phyloP scores from a whole-genome alignment of 805 yeast species.

The Wickerhamiella sergipiensis region DNA sequence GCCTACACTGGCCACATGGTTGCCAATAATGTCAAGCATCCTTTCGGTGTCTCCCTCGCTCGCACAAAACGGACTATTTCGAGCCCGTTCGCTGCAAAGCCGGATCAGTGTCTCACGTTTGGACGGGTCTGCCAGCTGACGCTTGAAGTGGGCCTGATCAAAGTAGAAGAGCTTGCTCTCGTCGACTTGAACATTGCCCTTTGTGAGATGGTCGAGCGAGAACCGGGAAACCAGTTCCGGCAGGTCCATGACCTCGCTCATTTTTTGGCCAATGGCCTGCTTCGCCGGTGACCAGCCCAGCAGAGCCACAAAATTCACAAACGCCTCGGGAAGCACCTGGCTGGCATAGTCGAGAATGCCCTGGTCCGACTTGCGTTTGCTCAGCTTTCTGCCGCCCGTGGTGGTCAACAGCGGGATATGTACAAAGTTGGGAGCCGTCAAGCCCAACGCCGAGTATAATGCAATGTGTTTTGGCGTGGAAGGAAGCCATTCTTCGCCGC shows the following conservation, averaged over 20 bases:
- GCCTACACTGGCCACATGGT: slow-evolving; percentile 36
- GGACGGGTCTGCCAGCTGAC: slow-evolving; percentile 29
- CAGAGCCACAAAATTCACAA: slow-evolving; percentile 73
- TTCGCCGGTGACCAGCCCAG: slow-evolving; percentile 92
- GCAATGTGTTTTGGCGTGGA: slow-evolving; percentile 93
- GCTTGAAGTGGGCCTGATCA: slow-evolving; percentile 54
- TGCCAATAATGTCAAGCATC: slow-evolving; percentile 34
- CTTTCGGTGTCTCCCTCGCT: slow-evolving; percentile 23
- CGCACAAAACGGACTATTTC: neutral
- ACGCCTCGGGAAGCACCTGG: slow-evolving; percentile 65
- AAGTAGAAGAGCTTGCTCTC: slow-evolving; percentile 60
- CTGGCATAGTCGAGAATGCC: slow-evolving; percentile 47
- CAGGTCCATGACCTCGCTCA: slow-evolving; percentile 20
- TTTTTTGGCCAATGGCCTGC: slow-evolving; percentile 24
- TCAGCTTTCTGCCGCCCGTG: slow-evolving; percentile 42
- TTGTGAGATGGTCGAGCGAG: slow-evolving; percentile 61
- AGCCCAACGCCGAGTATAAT: slow-evolving; percentile 69
- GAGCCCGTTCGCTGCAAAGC: slow-evolving; percentile 3
- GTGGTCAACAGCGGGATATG: slow-evolving; percentile 85
- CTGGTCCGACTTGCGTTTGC: slow-evolving; percentile 75
- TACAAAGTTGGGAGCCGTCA: slow-evolving; percentile 69
- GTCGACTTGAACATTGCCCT: slow-evolving; percentile 88
- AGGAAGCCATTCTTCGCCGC: slow-evolving; percentile 97
- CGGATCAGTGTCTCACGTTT: slow-evolving; percentile 26
- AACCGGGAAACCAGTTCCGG: slow-evolving; percentile 42